These are phyloP conservation scores for Inonotus hispidus DNA, from an alignment of 1,284 basidiomycete genomes.

Conservation along the genomic window DNA sequence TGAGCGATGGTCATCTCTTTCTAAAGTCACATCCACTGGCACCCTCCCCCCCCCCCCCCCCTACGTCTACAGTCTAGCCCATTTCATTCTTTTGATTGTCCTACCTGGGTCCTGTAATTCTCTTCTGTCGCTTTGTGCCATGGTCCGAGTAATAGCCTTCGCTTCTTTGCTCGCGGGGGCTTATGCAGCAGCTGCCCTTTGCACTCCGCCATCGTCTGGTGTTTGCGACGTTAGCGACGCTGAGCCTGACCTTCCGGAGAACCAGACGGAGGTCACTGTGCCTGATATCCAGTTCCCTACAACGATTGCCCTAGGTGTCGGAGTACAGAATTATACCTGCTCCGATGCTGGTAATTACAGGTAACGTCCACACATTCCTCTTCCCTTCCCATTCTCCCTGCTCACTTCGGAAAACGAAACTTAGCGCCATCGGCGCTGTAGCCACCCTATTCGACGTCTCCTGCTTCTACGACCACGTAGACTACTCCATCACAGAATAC, in stretches of 20 bases:
- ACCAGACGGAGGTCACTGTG: slow-evolving; percentile 29
- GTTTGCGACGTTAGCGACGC: slow-evolving; percentile 21
- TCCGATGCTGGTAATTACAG: slow-evolving; percentile 30
- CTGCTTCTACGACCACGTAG: slow-evolving; percentile 39
- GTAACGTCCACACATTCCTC: slow-evolving; percentile 24
- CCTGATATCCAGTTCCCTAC: slow-evolving; percentile 30
- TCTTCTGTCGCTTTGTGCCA: background rate
- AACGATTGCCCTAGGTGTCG: slow-evolving; percentile 43
- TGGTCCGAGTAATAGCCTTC: too few species aligned
- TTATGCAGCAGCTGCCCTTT: background rate
- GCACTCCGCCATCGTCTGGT: background rate
- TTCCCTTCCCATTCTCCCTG: background rate
- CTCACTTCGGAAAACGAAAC: background rate
- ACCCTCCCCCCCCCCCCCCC: too few species aligned
- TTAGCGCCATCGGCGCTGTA: slow-evolving; percentile 42
- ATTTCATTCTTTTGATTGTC: background rate
- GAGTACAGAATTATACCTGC: slow-evolving; percentile 41
- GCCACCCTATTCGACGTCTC: slow-evolving; percentile 56
- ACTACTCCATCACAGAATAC: slow-evolving; percentile 36
- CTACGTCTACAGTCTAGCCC: too few species aligned
- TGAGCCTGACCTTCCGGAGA: slow-evolving; percentile 21
- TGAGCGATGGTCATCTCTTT: too few species aligned
- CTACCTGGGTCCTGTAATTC: background rate
- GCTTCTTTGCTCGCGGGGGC: too few species aligned
- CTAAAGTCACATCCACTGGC: too few species aligned